These are phyloP conservation scores for Periglandula ipomoeae DNA, from an alignment of 2,329 filamentous ascomycete genomes.

Conservation along the genomic window DNA sequence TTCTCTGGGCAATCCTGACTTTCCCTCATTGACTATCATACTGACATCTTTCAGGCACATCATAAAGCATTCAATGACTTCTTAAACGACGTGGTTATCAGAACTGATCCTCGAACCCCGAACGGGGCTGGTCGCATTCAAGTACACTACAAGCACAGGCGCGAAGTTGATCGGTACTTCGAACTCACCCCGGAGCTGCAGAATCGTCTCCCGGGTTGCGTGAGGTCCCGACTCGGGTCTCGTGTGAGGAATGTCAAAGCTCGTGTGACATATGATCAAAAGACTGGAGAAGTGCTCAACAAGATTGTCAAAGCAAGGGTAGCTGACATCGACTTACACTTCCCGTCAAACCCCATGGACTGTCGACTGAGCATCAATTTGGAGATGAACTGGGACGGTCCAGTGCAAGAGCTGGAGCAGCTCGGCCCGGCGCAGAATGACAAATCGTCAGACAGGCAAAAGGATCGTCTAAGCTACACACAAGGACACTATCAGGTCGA, in stretches of 20 bases:
- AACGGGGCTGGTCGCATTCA: slow-evolving; percentile 41
- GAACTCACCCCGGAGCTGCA: slow-evolving; percentile 56
- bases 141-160: slow-evolving; percentile 72
- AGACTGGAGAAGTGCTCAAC: slow-evolving; percentile 58
- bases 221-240: slow-evolving; percentile 47
- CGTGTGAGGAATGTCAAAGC: slow-evolving; percentile 35
- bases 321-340: slow-evolving; percentile 77
- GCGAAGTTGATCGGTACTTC: slow-evolving; percentile 77
- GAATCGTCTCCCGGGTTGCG: slow-evolving; percentile 52
- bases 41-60: slow-evolving; percentile 48
- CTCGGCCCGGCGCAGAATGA: slow-evolving; percentile 25
- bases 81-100: slow-evolving; percentile 59
- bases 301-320: slow-evolving; percentile 91
- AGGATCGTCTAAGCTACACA: slow-evolving; percentile 85
- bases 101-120: slow-evolving; percentile 47
- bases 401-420: slow-evolving; percentile 47
- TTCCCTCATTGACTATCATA: background rate
- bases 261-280: slow-evolving; percentile 69
- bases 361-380: slow-evolving; percentile 92
- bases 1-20: background rate
- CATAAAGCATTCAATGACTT: slow-evolving; percentile 79
- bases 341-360: slow-evolving; percentile 70
- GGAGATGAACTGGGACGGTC: slow-evolving; percentile 77
- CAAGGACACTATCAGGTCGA: slow-evolving; percentile 87
- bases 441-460: slow-evolving; percentile 56